phyloP scores from a whole-genome alignment of 164 flowering plant species.

The Akebia trifoliata region DNA sequence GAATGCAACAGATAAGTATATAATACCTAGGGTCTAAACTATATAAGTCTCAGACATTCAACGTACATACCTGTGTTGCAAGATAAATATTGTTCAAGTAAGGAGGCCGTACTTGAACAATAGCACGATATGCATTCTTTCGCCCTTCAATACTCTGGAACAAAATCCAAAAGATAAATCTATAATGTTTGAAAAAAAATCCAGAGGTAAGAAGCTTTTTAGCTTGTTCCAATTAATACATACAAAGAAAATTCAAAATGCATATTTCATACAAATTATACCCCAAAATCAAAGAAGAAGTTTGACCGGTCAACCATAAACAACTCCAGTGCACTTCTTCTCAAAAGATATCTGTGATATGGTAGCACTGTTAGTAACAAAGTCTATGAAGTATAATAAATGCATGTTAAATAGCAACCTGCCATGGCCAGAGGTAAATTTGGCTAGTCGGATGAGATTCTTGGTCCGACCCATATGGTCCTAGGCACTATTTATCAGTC shows the following conservation, averaged over 20 bases:
- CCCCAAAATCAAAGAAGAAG: conserved; percentile 99
- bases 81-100: conserved; percentile 89
- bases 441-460: no score
- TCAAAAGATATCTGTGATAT: conserved; percentile 72
- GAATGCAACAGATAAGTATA: conserved; percentile 2
- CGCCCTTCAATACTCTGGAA: conserved; percentile 74
- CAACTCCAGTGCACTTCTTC: conserved; percentile 95
- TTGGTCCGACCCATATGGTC: no score
- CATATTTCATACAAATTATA: conserved; percentile 19
- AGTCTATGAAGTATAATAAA: not conserved
- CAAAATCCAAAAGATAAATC: conserved; percentile 7
- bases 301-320: conserved; percentile 97
- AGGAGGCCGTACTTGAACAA: conserved; percentile 90
- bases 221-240: conserved; percentile 1
- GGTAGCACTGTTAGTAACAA: not conserved
- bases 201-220: not conserved
- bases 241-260: not conserved
- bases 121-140: conserved; percentile 85
- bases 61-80: conserved; percentile 76
- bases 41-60: conserved; percentile 3
- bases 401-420: not conserved
- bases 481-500: no score
- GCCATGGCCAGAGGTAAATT: no score
- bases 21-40: not conserved
- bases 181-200: not conserved